A percentile compares a stretch with the other conserved stretches of the same genome.
phyloP scores from a whole-genome alignment of 805 yeast species.

The Nakazawaea ambrosiae region DNA sequence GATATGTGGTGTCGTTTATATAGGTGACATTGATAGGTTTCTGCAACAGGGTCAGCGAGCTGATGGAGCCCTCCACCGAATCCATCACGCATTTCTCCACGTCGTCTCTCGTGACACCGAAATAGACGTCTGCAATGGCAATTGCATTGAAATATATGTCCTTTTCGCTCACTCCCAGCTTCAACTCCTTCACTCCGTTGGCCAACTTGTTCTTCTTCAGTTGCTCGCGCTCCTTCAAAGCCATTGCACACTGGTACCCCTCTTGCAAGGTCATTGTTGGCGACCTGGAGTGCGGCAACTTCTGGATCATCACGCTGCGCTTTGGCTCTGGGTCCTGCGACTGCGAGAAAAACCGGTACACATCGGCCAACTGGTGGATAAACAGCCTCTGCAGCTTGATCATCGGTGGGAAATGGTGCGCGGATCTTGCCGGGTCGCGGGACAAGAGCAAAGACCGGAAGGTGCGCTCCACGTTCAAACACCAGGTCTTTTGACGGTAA shows the following conservation, averaged over 20 bases:
- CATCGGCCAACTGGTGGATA: conserved; percentile 58
- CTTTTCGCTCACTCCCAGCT: not conserved
- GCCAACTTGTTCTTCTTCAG: conserved; percentile 14
- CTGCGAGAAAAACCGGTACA: conserved; percentile 55
- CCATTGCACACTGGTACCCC: conserved; percentile 29
- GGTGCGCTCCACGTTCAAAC: conserved; percentile 51
- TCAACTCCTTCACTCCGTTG: conserved; percentile 18
- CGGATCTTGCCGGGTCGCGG: conserved; percentile 24
- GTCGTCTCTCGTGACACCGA: conserved; percentile 44
- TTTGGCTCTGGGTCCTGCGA: conserved; percentile 81
- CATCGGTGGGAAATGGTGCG: conserved; percentile 71
- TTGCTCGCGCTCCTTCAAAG: conserved; percentile 19
- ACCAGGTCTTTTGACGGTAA: conserved; percentile 58
- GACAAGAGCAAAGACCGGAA: conserved; percentile 42
- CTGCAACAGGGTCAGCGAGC: conserved; percentile 11
- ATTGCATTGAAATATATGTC: conserved; percentile 41
- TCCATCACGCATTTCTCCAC: conserved; percentile 27
- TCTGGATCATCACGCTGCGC: conserved; percentile 59
- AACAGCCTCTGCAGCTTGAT: conserved; percentile 59
- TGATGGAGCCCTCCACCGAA: not conserved
- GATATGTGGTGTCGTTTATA: conserved; percentile 34
- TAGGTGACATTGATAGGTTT: conserved; percentile 25
- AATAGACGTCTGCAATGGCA: conserved; percentile 42
- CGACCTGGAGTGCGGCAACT: conserved; percentile 21
- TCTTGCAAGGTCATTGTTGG: conserved; percentile 44